Percentiles rank a stretch among this genome's conserved stretches.
Conservation (phyloP, 2,329 filamentous ascomycete genomes). For the Orbilia brochopaga region DNA sequence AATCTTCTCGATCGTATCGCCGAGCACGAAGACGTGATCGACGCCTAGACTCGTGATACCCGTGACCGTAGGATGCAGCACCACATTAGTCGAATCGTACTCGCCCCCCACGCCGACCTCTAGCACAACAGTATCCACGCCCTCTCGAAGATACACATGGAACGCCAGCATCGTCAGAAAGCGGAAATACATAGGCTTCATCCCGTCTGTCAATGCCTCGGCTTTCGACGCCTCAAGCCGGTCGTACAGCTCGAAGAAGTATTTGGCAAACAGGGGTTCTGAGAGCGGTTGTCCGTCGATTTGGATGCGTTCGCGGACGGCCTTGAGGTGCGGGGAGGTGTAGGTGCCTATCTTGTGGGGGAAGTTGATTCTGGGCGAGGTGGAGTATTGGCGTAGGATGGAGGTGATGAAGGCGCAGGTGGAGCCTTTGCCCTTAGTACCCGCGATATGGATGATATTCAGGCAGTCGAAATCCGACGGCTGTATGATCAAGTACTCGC, state of each 20-base stretch:
- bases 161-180: constrained; percentile 88
- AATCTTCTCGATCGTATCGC: constrained; percentile 78
- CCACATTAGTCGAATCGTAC: constrained; percentile 88
- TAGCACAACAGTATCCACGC: constrained; percentile 78
- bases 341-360: constrained; percentile 68
- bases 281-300: constrained; percentile 67
- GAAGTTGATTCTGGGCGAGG: constrained; percentile 55
- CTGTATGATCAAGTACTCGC: constrained; percentile 57
- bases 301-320: constrained; percentile 71
- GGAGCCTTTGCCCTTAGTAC: constrained; percentile 93
- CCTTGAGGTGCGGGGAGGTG: constrained; percentile 72
- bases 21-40: constrained; percentile 82
- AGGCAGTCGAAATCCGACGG: constrained; percentile 67
- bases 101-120: constrained; percentile 96
- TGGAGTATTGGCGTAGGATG: constrained; percentile 71
- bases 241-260: constrained; percentile 74
- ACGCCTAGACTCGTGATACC: constrained; percentile 82
- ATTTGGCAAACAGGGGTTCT: constrained; percentile 67
- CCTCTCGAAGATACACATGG: constrained; percentile 78
- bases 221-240: constrained; percentile 64
- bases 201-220: constrained; percentile 63
- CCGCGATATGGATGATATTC: constrained; percentile 80
- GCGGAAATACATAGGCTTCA: constrained; percentile 90
- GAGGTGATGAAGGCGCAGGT: constrained; percentile 82
- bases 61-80: constrained; percentile 72